Evolutionary conservation across 2,329 filamentous ascomycete species (phyloP).

Genomic region (Acrodontium crateriforme): DNA sequence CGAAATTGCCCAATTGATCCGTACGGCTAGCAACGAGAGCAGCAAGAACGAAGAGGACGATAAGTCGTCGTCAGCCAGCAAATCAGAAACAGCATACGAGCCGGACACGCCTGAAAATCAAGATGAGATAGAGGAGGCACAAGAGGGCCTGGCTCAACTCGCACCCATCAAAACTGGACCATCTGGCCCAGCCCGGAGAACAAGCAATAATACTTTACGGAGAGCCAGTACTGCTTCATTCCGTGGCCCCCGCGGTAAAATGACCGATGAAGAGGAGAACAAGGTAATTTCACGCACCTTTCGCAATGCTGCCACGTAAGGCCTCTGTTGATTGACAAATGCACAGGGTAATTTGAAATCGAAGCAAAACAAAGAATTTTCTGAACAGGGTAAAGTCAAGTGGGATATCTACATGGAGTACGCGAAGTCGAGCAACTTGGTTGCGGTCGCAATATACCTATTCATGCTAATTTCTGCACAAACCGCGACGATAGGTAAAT

Average conservation of each 20-base stretch:
- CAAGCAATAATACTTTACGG: constrained; percentile 66
- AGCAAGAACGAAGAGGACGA: constrained; percentile 19
- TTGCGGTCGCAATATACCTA: constrained; percentile 70
- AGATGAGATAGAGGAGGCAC: constrained; percentile 43
- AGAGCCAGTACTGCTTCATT: constrained; percentile 88
- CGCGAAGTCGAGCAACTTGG: constrained; percentile 81
- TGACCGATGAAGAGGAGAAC: constrained; percentile 65
- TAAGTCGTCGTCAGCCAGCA: constrained; percentile 28
- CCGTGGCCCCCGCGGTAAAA: constrained; percentile 68
- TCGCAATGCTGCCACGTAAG: background rate
- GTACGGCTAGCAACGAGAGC: constrained; percentile 48
- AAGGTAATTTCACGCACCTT: constrained; percentile 9
- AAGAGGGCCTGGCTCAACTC: constrained; percentile 63
- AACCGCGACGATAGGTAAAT: constrained; percentile 61
- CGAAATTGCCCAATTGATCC: constrained; percentile 71
- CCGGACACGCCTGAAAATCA: constrained; percentile 36
- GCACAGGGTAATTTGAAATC: constrained; percentile 43
- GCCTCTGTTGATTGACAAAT: background rate
- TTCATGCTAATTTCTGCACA: constrained; percentile 66
- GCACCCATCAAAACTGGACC: constrained; percentile 51
- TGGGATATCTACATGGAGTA: constrained; percentile 93
- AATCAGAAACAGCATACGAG: constrained; percentile 46
- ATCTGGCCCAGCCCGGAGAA: constrained; percentile 43
- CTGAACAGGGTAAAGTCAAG: constrained; percentile 94
- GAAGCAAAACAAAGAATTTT: constrained; percentile 71